Base-by-base conservation (phyloP, 192 early-diverging fungal species). In the Coemansia sp. region DNA sequence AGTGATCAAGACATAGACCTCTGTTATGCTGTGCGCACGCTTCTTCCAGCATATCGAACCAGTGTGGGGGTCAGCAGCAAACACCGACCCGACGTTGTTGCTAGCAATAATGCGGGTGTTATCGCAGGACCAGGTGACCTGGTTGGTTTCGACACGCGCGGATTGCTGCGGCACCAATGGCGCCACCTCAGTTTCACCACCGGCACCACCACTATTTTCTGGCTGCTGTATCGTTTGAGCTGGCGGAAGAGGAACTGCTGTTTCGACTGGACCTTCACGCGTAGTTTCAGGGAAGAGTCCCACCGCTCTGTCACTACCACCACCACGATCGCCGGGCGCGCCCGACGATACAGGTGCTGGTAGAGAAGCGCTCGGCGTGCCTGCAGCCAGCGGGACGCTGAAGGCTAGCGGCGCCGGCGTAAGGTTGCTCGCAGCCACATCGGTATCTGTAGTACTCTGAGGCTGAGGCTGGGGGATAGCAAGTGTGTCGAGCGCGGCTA, bases 101-200 rank as follows among this genome's bases (percentile, higher is more conserved):
- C 85, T 87, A 25, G 87, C 69, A 35, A 93, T 71, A 9, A 88
- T 77, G 30, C 67, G 49, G 2, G 60, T 46, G 53, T 89, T 87
- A 61, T 95, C 85, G 34, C 78, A 50, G 15, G 77, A 76, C 87
- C 88, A 95, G 2, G 81, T 73, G 5, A 88, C 81, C 67, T 86
- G 85, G 23, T 75, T 64, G 1, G 65, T 59, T 43, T 75, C 72
- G 9, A 75, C 53, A 8, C 58, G 73, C 39, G 49, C n/a, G n/a
- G n/a, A n/a, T n/a, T n/a, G n/a, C n/a, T n/a, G n/a, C n/a, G n/a
- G n/a, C n/a, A n/a, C 57, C 11, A 55, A 44, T 13, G 41, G 20
- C 23, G 24, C 42, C 22, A 25, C 42, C n/a, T 11, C 35, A 5
- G 35, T 37, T 6, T 5, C 17, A 18, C 18, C 18, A 40, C 18